Conservation (phyloP, 78 protist genomes). For the Chrysochromulina tobinii region DNA sequence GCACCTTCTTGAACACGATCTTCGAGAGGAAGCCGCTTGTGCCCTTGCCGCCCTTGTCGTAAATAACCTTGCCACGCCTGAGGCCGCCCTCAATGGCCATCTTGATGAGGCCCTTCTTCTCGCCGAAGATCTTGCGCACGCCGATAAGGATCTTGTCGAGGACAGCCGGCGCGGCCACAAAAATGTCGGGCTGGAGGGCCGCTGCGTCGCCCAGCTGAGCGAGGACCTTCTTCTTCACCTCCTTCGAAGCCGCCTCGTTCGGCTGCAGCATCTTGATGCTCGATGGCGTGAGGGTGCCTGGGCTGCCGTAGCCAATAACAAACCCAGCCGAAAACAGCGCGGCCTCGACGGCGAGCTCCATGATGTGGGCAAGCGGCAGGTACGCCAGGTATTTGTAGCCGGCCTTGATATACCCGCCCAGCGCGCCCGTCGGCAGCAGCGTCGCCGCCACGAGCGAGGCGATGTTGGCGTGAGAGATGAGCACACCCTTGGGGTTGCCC, state of each 20-base stretch:
- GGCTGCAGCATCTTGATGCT: neutral
- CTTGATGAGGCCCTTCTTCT: neutral
- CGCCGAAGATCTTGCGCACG: neutral
- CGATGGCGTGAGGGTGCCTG: conserved; percentile 54
- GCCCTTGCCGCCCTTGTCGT: neutral
- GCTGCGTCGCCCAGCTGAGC: neutral
- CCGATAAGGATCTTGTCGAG: conserved; percentile 47
- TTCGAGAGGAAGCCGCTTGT: conserved; percentile 63
- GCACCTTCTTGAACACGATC: conserved; percentile 66
- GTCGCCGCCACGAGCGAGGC: neutral
- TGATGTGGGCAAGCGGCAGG: conserved; percentile 94
- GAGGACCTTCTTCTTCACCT: no score
- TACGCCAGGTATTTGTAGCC: conserved; percentile 74
- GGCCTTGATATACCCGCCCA: neutral
- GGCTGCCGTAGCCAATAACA: conserved; percentile 52
- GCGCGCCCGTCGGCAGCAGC: neutral
- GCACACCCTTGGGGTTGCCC: conserved; percentile 90
- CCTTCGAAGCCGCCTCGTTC: neutral
- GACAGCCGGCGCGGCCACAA: conserved; percentile 63
- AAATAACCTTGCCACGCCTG: neutral
- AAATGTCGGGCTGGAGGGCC: neutral
- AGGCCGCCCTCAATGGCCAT: neutral
- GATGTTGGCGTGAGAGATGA: conserved; percentile 37
- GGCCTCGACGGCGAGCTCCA: conserved; percentile 72
- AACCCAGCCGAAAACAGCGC: conserved; percentile 19